Base-by-base conservation (phyloP, 345 rosid genomes). In the Streptanthus diversifolius region DNA sequence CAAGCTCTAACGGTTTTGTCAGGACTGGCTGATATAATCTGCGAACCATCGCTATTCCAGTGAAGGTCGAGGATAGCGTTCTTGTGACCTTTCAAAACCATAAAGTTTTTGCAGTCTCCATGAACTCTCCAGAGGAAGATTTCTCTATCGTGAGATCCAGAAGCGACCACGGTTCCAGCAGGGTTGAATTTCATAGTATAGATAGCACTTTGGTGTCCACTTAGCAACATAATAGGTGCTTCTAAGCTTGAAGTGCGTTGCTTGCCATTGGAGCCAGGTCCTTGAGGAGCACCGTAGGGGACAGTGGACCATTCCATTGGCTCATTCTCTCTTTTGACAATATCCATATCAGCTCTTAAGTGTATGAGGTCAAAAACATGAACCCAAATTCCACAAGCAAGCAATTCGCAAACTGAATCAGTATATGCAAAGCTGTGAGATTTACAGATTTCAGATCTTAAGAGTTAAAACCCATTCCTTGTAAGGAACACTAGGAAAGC, bases 241-340 rank as follows among this genome's bases (percentile, higher is more conserved):
- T 89, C 93, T 71, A 91, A 76, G 70, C 96, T 87, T 14, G 96
- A 89, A 2, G 85, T 85, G 13, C 88, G 82, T 65, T 82, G 86
- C 55, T 83, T 89, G 2, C 57, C 70, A 36, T 19, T 64, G 8
- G 43, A 47, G 5, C 71, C 90, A 24, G 84, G 85, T 36, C 72
- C 85, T 69, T 69, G 86, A 53, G 84, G 85, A 49, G 83, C 83
- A 58, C 45, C 56, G 43, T 80, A 84, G 1, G 84, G 85, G 66
- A 86, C 85, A 9, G 92, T 76, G 32, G 97, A 84, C 96, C 91
- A 91, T 39, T 89, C 96, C 97, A 89, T 86, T 30, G 97, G 97
- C 82, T 89, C 96, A 58, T 79, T 74, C 48, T 88, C 87, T 58
- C 85, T 75, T 2, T 64, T 71, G 56, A 56, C 66, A 25, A 84